Conservation (phyloP, 176 grass and related monocot species). For the Triticum urartu region DNA sequence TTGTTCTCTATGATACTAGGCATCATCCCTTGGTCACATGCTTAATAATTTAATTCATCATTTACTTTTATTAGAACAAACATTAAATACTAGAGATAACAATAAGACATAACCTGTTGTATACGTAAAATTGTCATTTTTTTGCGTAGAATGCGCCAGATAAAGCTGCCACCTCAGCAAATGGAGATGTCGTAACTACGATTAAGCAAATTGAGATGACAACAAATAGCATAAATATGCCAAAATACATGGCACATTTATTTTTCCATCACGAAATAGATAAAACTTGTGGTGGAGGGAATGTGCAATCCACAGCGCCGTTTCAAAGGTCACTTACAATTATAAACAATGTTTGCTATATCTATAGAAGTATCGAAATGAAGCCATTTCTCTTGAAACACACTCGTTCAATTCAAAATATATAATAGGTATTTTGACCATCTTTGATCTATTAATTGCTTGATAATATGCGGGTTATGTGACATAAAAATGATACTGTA, state of each 20-base stretch:
- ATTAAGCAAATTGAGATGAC: neutral
- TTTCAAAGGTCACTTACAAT: neutral
- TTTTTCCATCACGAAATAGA: neutral
- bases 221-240: neutral
- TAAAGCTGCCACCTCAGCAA: neutral
- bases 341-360: neutral
- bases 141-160: rapidly evolving
- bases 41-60: no score
- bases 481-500: neutral
- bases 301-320: neutral
- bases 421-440: neutral
- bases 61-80: neutral
- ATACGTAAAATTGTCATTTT: no score
- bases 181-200: neutral
- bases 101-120: no score
- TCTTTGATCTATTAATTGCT: neutral
- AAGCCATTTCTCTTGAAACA: neutral
- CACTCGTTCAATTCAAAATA: neutral
- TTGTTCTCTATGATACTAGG: neutral
- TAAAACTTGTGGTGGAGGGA: neutral
- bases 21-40: neutral
- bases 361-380: neutral
- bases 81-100: neutral
- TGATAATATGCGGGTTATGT: neutral
- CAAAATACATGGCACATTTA: neutral